These are phyloP conservation scores for Fusarium pseudocircinatum DNA, from an alignment of 2,329 filamentous ascomycete genomes.

Conservation along the genomic window DNA sequence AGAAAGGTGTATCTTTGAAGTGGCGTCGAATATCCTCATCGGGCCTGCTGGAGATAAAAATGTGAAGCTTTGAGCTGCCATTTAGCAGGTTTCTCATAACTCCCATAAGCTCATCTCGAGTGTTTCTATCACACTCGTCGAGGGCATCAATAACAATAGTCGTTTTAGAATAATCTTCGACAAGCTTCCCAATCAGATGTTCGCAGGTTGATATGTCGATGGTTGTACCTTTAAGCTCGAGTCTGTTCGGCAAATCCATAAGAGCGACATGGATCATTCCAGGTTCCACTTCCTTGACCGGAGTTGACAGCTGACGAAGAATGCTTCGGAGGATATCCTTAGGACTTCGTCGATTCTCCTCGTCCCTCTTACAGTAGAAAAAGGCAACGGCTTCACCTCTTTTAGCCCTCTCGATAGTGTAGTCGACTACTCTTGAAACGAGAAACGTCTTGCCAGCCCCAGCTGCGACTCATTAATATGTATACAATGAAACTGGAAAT, in stretches of 20 bases:
- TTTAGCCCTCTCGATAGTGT: rapidly evolving
- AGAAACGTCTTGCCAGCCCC: rapidly evolving
- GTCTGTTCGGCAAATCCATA: rapidly evolving
- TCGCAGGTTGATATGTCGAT: rapidly evolving
- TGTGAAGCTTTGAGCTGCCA: rapidly evolving
- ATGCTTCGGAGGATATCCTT: rapidly evolving
- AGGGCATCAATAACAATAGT: not conserved
- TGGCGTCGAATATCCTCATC: not conserved
- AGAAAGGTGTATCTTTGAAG: rapidly evolving
- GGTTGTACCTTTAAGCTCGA: rapidly evolving
- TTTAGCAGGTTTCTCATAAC: rapidly evolving
- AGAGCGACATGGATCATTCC: rapidly evolving
- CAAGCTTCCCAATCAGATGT: rapidly evolving
- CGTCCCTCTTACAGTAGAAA: not conserved
- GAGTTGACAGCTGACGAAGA: rapidly evolving
- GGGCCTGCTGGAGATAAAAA: rapidly evolving
- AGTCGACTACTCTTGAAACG: rapidly evolving
- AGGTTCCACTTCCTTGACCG: rapidly evolving
- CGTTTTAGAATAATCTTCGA: rapidly evolving
- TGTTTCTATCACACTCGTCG: not conserved
- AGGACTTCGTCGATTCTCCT: rapidly evolving
- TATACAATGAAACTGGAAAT: no score
- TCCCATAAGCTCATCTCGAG: not conserved
- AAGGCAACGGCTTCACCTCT: rapidly evolving
- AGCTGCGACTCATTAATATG: not conserved